Evolutionary conservation across 805 yeast genomes (phyloP).

Genomic region (Lipomyces japonicus): DNA sequence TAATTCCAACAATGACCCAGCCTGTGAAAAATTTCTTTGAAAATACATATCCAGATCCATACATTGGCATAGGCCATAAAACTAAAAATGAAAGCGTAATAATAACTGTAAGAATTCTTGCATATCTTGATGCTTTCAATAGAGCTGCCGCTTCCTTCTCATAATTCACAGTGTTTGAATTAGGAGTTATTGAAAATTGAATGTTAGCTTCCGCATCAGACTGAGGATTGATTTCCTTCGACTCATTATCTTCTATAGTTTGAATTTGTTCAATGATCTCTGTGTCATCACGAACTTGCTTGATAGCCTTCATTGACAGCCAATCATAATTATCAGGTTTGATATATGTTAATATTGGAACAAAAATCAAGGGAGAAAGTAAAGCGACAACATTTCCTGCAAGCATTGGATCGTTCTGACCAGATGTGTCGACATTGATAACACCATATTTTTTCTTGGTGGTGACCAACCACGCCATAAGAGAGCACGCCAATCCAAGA

Average conservation of each 20-base stretch:
- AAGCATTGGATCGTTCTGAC: conserved; percentile 80
- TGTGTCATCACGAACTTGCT: conserved; percentile 44
- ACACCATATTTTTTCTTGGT: conserved; percentile 46
- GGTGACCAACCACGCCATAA: conserved; percentile 67
- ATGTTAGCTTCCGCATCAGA: neutral
- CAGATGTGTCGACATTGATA: conserved; percentile 56
- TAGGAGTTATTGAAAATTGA: neutral
- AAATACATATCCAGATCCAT: conserved; percentile 67
- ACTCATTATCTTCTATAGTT: conserved; percentile 1
- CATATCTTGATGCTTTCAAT: conserved; percentile 23
- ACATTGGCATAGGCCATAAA: conserved; percentile 88
- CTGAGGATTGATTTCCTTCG: neutral
- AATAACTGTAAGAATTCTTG: conserved; percentile 21
- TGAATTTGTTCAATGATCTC: neutral
- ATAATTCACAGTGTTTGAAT: neutral
- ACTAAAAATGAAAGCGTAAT: conserved; percentile 56
- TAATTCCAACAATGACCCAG: conserved; percentile 72
- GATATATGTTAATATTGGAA: conserved; percentile 46
- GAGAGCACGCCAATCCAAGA: conserved; percentile 67
- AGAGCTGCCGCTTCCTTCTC: conserved; percentile 8
- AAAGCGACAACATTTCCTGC: conserved; percentile 58
- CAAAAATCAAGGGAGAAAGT: conserved; percentile 45
- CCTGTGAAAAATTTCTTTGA: conserved; percentile 72
- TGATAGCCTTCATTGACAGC: conserved; percentile 46
- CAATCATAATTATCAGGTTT: conserved; percentile 54